phyloP scores from a whole-genome alignment of 2,329 filamentous ascomycete genomes.

The Ascochyta clinopodiicola region DNA sequence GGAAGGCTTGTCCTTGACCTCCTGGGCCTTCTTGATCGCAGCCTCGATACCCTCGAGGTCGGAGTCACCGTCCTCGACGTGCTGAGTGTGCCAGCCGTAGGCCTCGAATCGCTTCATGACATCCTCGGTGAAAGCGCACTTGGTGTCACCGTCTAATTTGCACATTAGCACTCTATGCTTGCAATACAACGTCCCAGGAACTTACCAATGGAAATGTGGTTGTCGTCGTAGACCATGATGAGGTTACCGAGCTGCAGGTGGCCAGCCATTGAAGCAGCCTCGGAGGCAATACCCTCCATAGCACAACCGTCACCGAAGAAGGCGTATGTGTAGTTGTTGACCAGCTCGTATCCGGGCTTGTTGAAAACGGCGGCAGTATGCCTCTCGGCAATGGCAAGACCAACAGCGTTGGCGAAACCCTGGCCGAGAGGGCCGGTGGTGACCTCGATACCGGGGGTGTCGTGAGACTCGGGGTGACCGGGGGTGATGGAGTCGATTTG shows the following conservation, averaged over 20 bases:
- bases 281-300: slow-evolving; percentile 96
- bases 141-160: slow-evolving; percentile 83
- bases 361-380: slow-evolving; percentile 93
- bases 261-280: slow-evolving; percentile 90
- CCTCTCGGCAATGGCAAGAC: slow-evolving; percentile 94
- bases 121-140: slow-evolving; percentile 96
- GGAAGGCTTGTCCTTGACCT: slow-evolving; percentile 93
- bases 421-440: slow-evolving; percentile 98
- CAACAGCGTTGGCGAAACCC: slow-evolving; percentile 96
- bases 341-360: slow-evolving; percentile 88
- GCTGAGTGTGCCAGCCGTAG: slow-evolving; percentile 92
- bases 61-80: slow-evolving; percentile 85
- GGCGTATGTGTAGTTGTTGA: slow-evolving; percentile 96
- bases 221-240: slow-evolving; percentile 97
- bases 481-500: slow-evolving; percentile 83
- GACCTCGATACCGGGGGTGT: slow-evolving; percentile 96
- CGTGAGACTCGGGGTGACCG: slow-evolving; percentile 94
- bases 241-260: slow-evolving; percentile 98
- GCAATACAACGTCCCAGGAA: not conserved
- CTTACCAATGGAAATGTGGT: slow-evolving; percentile 86
- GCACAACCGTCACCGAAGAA: slow-evolving; percentile 98
- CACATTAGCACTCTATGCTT: slow-evolving; percentile 18
- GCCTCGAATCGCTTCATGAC: slow-evolving; percentile 93
- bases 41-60: slow-evolving; percentile 87
- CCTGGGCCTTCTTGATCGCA: slow-evolving; percentile 83